These are phyloP conservation scores for Venturia asperata DNA, from an alignment of 2,329 filamentous ascomycete genomes.

Conservation along the genomic window DNA sequence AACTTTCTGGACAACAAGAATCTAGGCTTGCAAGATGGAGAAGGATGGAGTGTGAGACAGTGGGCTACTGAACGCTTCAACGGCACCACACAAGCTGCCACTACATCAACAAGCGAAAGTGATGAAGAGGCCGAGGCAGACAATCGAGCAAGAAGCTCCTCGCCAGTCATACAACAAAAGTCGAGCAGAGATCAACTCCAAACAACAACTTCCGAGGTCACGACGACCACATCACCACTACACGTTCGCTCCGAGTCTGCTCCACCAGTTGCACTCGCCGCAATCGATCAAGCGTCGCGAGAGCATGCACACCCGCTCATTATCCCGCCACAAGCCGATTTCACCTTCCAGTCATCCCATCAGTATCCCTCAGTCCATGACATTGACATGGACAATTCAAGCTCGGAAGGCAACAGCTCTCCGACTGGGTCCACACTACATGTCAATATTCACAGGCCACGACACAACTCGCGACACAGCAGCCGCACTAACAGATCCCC, in stretches of 20 bases:
- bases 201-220: slow-evolving; percentile 11
- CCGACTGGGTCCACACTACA: slow-evolving; percentile 28
- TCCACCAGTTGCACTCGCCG: slow-evolving; percentile 20
- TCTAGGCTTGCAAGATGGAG: slow-evolving; percentile 70
- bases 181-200: slow-evolving; percentile 36
- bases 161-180: slow-evolving; percentile 50
- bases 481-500: slow-evolving; percentile 21
- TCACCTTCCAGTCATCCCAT: slow-evolving; percentile 63
- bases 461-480: slow-evolving; percentile 20
- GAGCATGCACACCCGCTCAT: slow-evolving; percentile 22
- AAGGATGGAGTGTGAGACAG: slow-evolving; percentile 60
- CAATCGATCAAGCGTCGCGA: slow-evolving; percentile 21
- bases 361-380: slow-evolving; percentile 46
- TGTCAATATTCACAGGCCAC: slow-evolving; percentile 17
- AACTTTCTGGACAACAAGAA: slow-evolving; percentile 75
- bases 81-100: slow-evolving; percentile 48
- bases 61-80: slow-evolving; percentile 66
- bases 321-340: slow-evolving; percentile 37
- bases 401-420: slow-evolving; percentile 7
- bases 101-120: slow-evolving; percentile 50
- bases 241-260: slow-evolving; percentile 25
- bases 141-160: slow-evolving; percentile 53
- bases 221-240: not conserved
- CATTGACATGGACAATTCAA: slow-evolving; percentile 55
- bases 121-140: slow-evolving; percentile 59